A percentile compares a stretch with the other conserved stretches of the same genome.
Conservation (phyloP, 2,329 filamentous ascomycete genomes). For the Madurella fahalii region DNA sequence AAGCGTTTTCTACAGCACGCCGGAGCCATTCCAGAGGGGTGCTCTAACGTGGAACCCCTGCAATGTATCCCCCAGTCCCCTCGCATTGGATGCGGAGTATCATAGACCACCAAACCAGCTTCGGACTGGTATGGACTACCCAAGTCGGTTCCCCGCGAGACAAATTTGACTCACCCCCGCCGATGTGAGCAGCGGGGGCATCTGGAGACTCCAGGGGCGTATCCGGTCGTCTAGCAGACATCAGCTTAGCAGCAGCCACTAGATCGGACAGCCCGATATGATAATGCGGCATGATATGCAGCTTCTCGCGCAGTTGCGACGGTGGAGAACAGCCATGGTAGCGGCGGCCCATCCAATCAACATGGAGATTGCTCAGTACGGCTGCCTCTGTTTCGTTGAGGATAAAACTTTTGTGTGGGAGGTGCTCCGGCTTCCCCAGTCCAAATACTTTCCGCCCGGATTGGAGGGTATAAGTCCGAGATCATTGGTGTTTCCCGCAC, state of each 20-base stretch:
- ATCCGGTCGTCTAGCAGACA: conserved; percentile 6
- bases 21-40: conserved; percentile 2
- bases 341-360: conserved; percentile 17
- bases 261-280: conserved; percentile 17
- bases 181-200: background rate
- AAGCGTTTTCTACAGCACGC: conserved; percentile 13
- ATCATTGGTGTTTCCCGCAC: conserved; percentile 17
- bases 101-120: conserved; percentile 10
- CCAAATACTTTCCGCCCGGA: conserved; percentile 8
- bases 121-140: conserved; percentile 4
- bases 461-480: conserved; percentile 23
- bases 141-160: background rate
- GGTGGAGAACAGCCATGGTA: conserved; percentile 11
- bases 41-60: conserved; percentile 4
- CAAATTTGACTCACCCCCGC: conserved; percentile 17
- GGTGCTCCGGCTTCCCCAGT: conserved; percentile 4
- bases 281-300: conserved; percentile 26
- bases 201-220: background rate
- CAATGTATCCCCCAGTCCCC: conserved; percentile 5
- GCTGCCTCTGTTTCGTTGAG: conserved; percentile 16
- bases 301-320: conserved; percentile 25
- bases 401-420: conserved; percentile 11
- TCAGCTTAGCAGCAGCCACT: conserved; percentile 7
- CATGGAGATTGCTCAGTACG: conserved; percentile 8
- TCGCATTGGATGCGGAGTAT: conserved; percentile 24